Conservation (phyloP, 1,284 basidiomycete species). For the Salmacisia buchloeana region DNA sequence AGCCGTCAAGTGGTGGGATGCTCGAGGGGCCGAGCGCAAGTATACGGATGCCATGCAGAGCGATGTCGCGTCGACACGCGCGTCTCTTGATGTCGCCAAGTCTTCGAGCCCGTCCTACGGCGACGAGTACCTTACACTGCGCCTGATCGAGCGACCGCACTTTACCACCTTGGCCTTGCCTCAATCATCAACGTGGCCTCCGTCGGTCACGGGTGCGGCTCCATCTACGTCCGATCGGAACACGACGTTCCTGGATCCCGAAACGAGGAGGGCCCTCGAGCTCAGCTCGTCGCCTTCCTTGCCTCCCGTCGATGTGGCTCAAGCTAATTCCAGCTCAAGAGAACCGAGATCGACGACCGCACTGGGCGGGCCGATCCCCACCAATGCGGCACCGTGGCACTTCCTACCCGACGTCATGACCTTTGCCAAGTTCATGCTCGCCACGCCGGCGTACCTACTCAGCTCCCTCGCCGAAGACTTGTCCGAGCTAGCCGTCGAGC, state of each 20-base stretch:
- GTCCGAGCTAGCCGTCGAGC: constrained; percentile 65
- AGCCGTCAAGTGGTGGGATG: constrained; percentile 63
- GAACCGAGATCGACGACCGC: neutral
- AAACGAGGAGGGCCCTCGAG: neutral
- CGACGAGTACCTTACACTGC: constrained; percentile 64
- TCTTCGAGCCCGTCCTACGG: constrained; percentile 30
- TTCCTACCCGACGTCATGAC: constrained; percentile 86
- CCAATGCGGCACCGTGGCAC: constrained; percentile 86
- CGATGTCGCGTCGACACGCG: no score
- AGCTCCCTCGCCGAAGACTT: constrained; percentile 69
- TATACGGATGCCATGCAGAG: neutral
- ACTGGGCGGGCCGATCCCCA: constrained; percentile 62
- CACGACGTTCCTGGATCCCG: neutral
- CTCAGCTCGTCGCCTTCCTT: neutral
- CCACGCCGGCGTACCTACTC: constrained; percentile 70
- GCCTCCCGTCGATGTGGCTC: neutral
- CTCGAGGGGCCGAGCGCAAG: constrained; percentile 21
- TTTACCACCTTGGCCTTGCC: constrained; percentile 94
- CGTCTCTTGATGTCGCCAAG: no score
- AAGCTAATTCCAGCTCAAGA: neutral
- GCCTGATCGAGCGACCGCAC: constrained; percentile 84
- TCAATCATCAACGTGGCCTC: constrained; percentile 80
- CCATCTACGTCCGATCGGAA: constrained; percentile 8
- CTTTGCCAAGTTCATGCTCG: constrained; percentile 93
- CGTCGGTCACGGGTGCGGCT: neutral